A percentile compares a stretch with the other conserved stretches of the same genome.
Conservation (phyloP, 1,139 yeast genomes). For the Dujonia santamariae region DNA sequence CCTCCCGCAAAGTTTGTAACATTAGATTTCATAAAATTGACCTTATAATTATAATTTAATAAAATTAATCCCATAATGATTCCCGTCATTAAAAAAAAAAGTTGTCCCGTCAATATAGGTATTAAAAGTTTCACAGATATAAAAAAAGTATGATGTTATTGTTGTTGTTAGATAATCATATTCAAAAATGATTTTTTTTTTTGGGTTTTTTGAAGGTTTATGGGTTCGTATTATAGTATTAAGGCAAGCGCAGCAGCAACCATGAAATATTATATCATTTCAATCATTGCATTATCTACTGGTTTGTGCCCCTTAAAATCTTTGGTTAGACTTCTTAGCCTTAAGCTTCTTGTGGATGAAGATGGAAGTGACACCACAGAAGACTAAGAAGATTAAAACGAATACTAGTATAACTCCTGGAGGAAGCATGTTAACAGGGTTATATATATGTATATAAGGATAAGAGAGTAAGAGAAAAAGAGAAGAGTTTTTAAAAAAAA, state of each 20-base stretch:
- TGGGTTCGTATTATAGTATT: constrained; percentile 7
- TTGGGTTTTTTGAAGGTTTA: neutral
- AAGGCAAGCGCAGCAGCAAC: neutral
- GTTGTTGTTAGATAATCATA: constrained; percentile 3
- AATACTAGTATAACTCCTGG: constrained; percentile 52
- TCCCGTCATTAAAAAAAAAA: constrained; percentile 5
- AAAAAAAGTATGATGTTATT: constrained; percentile 2
- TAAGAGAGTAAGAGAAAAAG: constrained; percentile 3
- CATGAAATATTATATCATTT: neutral
- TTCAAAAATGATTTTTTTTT: constrained; percentile 1
- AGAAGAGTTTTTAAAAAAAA: constrained; percentile 1
- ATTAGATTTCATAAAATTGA: neutral
- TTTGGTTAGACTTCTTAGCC: constrained; percentile 45
- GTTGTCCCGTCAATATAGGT: constrained; percentile 5
- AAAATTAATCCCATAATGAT: neutral
- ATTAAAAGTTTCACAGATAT: constrained; percentile 5
- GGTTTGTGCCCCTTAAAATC: constrained; percentile 31
- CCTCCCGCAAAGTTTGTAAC: constrained; percentile 9
- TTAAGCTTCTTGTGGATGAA: constrained; percentile 36
- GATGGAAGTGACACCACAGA: constrained; percentile 33
- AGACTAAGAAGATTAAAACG: constrained; percentile 44
- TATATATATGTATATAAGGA: constrained; percentile 12
- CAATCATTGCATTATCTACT: neutral
- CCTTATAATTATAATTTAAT: neutral
- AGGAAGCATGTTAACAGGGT: too few species aligned